Evolutionary conservation across 768 basidiomycete species (phyloP), one percentile per base, ranked within the genome.

Genomic region (Termitomyces titanicus): DNA sequence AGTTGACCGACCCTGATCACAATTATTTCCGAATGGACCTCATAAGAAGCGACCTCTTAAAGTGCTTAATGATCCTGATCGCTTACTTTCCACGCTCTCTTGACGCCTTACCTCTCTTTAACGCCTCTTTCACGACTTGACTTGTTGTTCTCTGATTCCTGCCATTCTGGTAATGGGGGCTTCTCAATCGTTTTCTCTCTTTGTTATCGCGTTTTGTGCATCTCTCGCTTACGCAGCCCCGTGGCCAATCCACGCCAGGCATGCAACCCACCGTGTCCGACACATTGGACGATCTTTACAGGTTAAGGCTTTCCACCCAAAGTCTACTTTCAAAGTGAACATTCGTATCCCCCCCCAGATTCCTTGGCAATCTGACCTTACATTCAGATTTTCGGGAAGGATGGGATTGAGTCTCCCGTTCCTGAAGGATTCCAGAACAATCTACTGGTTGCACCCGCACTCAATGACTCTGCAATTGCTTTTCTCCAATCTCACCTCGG

Each of bases 91-190:
- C 6, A 3, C n/a, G 17, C 22, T 24, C 33, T 5, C 12, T 17
- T 43, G n/a, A 40, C 27, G 18, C 27, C 15, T 17, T n/a, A 9
- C n/a, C 35, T 50, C 37, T 57, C 59, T 43, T 55, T 56, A 33
- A 33, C 31, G 45, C 33, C 25, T 35, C 43, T 48, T 52, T 53
- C 39, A 57, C 53, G 51, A 39, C 39, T 47, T 55, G 53, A 44
- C 47, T 53, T 38, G 18, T 57, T 55, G 54, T 47, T 47, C 51
- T 56, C 33, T 42, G 15, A 20, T 24, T 51, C 15, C 37, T 48
- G 56, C 58, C 59, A 47, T 65, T 65, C 65, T 60, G 66, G 64
- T 35, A 66, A 72, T 71, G 70, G 67, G 65, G 44, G 58, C 59
- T 34, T 63, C 65, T 29, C 61, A 57, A 53, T 62, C 69, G 49